Evolutionary conservation across 148 eudicot species (phyloP).

Genomic region (Spergularia bocconei): DNA sequence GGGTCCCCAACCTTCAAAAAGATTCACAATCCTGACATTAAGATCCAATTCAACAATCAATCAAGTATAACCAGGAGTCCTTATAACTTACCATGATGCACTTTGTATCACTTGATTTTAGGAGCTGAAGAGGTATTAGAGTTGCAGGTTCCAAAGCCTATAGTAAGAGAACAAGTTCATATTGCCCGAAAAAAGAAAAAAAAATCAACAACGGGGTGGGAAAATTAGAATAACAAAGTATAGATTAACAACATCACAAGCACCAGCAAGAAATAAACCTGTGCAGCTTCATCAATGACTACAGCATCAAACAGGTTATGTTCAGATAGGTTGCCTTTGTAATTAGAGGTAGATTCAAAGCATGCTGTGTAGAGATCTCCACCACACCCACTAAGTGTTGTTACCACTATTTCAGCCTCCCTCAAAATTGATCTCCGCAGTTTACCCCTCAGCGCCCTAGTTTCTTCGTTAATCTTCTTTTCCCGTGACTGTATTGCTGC

Average conservation of each 20-base stretch:
- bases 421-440: slow-evolving; percentile 67
- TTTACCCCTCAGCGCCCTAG: slow-evolving; percentile 62
- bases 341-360: slow-evolving; percentile 58
- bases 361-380: slow-evolving; percentile 93
- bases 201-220: background rate
- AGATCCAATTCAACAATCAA: background rate
- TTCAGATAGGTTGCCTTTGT: slow-evolving; percentile 59
- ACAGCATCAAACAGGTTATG: slow-evolving; percentile 88
- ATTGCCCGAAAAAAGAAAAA: background rate
- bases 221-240: background rate
- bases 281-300: slow-evolving; percentile 98
- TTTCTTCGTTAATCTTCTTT: slow-evolving; percentile 79
- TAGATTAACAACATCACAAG: background rate
- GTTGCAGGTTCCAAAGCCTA: slow-evolving; percentile 99
- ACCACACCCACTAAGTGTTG: slow-evolving; percentile 98
- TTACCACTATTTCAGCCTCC: slow-evolving; percentile 95
- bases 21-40: slow-evolving; percentile 10
- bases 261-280: slow-evolving; percentile 43
- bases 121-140: slow-evolving; percentile 88
- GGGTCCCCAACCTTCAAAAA: slow-evolving; percentile 94
- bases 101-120: slow-evolving; percentile 77
- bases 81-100: slow-evolving; percentile 78
- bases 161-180: slow-evolving; percentile 13
- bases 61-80: background rate
- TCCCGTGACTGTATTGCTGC: slow-evolving; percentile 74